Conservation (phyloP, 805 yeast genomes). For the Monosporozyma aerobia region DNA sequence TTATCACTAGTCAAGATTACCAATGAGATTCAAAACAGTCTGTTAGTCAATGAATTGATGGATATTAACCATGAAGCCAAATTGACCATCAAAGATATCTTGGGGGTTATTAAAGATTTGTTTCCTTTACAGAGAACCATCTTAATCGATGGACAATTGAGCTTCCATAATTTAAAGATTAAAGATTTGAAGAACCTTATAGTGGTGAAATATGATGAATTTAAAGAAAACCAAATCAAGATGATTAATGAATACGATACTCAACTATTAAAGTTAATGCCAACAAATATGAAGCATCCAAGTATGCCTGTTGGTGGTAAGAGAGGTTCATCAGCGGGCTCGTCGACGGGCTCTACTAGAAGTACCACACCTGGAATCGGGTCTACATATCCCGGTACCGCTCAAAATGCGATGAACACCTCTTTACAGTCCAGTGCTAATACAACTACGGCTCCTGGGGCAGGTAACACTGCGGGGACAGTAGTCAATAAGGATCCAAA, state of each 20-base stretch:
- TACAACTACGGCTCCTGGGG: neutral
- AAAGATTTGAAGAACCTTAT: constrained; percentile 13
- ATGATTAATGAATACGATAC: constrained; percentile 15
- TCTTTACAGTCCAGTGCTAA: constrained; percentile 1
- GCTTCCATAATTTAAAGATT: constrained; percentile 25
- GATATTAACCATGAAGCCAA: constrained; percentile 12
- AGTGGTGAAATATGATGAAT: constrained; percentile 12
- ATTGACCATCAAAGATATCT: constrained; percentile 25
- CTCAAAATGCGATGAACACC: constrained; percentile 2
- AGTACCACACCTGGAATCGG: neutral
- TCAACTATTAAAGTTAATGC: constrained; percentile 7
- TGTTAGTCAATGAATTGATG: constrained; percentile 15
- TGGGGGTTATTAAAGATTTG: constrained; percentile 20
- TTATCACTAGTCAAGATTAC: constrained; percentile 27
- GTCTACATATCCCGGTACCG: neutral
- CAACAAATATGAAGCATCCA: neutral
- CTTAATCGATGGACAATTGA: constrained; percentile 27
- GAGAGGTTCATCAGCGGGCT: neutral
- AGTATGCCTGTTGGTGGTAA: neutral
- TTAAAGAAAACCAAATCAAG: constrained; percentile 10
- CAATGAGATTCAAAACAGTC: constrained; percentile 27
- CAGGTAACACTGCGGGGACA: constrained; percentile 2
- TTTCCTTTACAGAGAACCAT: constrained; percentile 26
- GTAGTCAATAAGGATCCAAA: constrained; percentile 17
- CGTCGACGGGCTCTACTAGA: neutral